Evolutionary conservation across 306 rosid species (phyloP), one percentile per base, ranked within the genome.

Genomic region (Trichosanthes truncata): DNA sequence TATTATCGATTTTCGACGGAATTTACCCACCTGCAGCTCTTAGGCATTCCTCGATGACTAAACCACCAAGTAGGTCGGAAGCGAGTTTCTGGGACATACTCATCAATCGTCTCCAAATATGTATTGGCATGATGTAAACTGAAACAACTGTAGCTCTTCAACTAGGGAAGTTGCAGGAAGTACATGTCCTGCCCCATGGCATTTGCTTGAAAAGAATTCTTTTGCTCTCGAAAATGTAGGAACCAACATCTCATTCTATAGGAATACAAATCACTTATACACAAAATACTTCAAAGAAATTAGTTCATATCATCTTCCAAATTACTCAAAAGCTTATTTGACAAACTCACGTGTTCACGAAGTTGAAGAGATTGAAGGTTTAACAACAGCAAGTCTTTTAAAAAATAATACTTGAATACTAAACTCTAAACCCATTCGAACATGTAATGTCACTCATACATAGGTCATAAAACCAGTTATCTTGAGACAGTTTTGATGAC

Each of bases 1-100:
- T 17, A 76, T 91, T 18, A 38, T 93, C 84, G 87, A 89, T 83
- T 87, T 87, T 82, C 89, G 90, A 77, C 78, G 80, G 78, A 71
- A 80, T 73, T 91, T 82, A 12, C 96, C 93, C 56, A 78, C 86
- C 62, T 91, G 97, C 81, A 81, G 46, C 31, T 51, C 41, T 36
- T 48, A 45, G 65, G 53, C 9, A 9, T 75, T 15, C 55, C 53
- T 43, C 12, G 29, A 67, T 10, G 35, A 31, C 57, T 23, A 25
- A 29, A 25, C 51, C 29, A 5, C 51, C 26, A 17, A 29, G 33
- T 17, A 4, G n/a, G 9, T 23, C 7, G 57, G 52, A 25, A 26
- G 60, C 8, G 23, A 12, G 38, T 63, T 51, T 76, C 15, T 25
- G 29, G 62, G 81, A 6, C 53, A 41, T 13, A 9, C 48, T 75